Base-by-base conservation (phyloP, 2,329 filamentous ascomycete species). In the Phyllosticta citriasiana region DNA sequence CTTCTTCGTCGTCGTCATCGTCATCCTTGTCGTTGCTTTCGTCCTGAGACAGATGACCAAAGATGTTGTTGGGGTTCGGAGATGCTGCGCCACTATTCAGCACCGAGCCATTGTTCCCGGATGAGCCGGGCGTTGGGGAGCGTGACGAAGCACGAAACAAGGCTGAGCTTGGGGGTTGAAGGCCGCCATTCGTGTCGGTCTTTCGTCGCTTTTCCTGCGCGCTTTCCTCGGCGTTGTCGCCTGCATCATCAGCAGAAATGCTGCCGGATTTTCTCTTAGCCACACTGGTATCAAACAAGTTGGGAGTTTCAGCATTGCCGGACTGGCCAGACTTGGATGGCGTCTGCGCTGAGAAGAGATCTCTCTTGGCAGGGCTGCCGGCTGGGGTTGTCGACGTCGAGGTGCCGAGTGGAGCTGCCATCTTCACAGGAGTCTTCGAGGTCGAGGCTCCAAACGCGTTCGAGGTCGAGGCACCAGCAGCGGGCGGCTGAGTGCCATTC, bases 21-120 rank as follows among this genome's bases (percentile, higher is more conserved):
- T 62, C 55, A 33, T 53, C 60, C 19, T 22, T 54, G 25, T 47
- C 57, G 22, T 30, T 61, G 25, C 60, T 50, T 26, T 58, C 60
- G 25, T 62, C 60, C 27, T 62, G 60, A 16, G 60, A 62, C 22
- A 62, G 30, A 40, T 58, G 51, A 3, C 55, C 51, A 26, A 62
- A 62, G 8, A 40, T 35, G 26, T 62, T 62, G 55, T 51, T 51
- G 25, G 55, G 51, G 33, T 58, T 56, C 12, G 60, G 60, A 51
- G 60, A 57, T 22, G 55, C 56, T 50, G 57, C 55, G 12, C 60
- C 30, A 33, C 60, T 62, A 35, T 58, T 58, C 9, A 62, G 55
- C 10, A 62, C 60, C 25, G 60, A 62, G 27, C 60, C 60, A 5
- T 51, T 56, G 19, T 58, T 56, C 3, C 51, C 55, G 8, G 55